phyloP scores from a whole-genome alignment of 495 filamentous ascomycete species.

The Penicillium lividum region DNA sequence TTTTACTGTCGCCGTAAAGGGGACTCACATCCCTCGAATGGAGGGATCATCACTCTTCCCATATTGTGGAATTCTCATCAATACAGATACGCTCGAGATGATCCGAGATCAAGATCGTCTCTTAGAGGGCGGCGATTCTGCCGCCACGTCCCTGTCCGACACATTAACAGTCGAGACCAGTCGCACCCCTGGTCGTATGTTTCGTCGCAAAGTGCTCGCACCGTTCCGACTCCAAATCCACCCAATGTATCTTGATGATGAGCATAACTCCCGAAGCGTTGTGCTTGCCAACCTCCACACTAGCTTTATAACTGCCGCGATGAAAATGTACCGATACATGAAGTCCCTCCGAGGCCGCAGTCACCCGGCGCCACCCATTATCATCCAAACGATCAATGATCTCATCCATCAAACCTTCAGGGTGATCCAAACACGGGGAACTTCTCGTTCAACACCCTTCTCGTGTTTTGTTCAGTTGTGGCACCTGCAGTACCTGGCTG shows the following conservation, averaged over 20 bases:
- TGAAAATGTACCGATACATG: conserved; percentile 81
- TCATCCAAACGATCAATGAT: conserved; percentile 67
- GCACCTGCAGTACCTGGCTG: conserved; percentile 70
- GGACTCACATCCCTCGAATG: conserved; percentile 52
- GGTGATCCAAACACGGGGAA: conserved; percentile 61
- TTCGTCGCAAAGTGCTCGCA: conserved; percentile 76
- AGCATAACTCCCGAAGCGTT: conserved; percentile 67
- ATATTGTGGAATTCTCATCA: conserved; percentile 81
- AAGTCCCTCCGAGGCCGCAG: conserved; percentile 57
- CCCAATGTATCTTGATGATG: conserved; percentile 85
- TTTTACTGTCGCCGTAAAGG: conserved; percentile 67
- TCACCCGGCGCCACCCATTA: conserved; percentile 52
- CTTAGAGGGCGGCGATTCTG: conserved; percentile 45
- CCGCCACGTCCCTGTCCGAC: conserved; percentile 46
- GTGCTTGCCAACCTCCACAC: conserved; percentile 74
- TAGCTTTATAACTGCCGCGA: conserved; percentile 73
- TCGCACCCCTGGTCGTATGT: conserved; percentile 66
- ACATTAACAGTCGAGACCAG: conserved; percentile 76
- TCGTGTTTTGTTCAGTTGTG: conserved; percentile 58
- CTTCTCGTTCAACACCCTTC: conserved; percentile 32
- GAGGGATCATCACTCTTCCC: conserved; percentile 62
- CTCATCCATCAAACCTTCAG: conserved; percentile 63
- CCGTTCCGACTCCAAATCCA: conserved; percentile 85
- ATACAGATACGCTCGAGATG: conserved; percentile 76
- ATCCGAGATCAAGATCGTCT: conserved; percentile 57